Base-by-base conservation (phyloP, 2,329 filamentous ascomycete genomes). In the Cytospora mali region DNA sequence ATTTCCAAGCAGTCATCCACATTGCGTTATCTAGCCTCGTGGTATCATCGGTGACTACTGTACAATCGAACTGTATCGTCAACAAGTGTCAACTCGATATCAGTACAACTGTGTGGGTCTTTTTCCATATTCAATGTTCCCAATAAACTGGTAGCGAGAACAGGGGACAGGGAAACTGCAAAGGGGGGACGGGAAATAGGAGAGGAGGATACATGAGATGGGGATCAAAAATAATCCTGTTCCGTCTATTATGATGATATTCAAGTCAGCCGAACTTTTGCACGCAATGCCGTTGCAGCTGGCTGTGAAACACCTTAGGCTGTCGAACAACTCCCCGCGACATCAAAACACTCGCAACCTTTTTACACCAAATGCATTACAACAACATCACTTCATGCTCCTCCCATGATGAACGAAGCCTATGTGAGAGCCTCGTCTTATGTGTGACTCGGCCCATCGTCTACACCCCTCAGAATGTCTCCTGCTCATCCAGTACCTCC, bases 401-500 rank as follows among this genome's bases (percentile, higher is more conserved):
- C 25, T 46, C 28, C 7, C 39, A 35, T 16, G 25, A 33, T 10
- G 13, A 42, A 9, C 31, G 31, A 33, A 13, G 31, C 31, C 31
- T 33, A 13, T 33, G 31, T 33, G n/a, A 9, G 6, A 33, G 31
- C 14, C 31, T 33, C 31, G 31, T 33, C 31, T 33, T 6, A 33
- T 9, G 31, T 13, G n/a, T n/a, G n/a, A n/a, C 31, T 13, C 11
- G 33, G n/a, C 9, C 25, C 27, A 10, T 35, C 18, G 2, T 18
- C 23, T 14, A 48, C 16, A 49, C 14, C 31, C 39, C 67, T 75
- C 77, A 92, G 72, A 92, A 92, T 59, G 90, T 93, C 84, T 95
- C 91, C 76, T 93, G 89, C 74, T 93, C 91, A 68, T 88, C 88
- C 39, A 42, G 18, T 63, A 86, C 76, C 21, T 77, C 86, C 71